Percentiles rank a stretch among this genome's conserved stretches.
phyloP scores from a whole-genome alignment of 2,329 filamentous ascomycete species.

The Ceratocystis alfenasii region DNA sequence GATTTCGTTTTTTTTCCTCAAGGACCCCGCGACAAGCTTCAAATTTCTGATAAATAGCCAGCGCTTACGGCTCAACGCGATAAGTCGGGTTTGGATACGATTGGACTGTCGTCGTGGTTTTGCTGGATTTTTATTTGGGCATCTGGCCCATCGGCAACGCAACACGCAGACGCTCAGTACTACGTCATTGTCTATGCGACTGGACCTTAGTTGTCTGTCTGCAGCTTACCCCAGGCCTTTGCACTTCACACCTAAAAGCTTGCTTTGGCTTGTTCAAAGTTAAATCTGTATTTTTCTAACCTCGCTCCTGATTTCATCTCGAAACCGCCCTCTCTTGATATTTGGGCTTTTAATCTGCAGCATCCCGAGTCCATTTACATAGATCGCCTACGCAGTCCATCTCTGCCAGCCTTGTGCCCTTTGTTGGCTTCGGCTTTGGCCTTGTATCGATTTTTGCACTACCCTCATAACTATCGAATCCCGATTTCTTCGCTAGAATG shows the following conservation, averaged over 20 bases:
- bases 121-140: not conserved
- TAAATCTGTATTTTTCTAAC: not conserved
- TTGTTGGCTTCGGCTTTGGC: conserved; percentile 7
- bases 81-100: not conserved
- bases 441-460: not conserved
- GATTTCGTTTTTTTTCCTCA: not conserved
- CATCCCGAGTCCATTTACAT: not conserved
- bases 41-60: not conserved
- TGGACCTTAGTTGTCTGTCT: not conserved
- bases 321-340: not conserved
- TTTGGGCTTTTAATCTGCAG: not conserved
- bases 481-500: not conserved
- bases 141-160: not conserved
- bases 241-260: not conserved
- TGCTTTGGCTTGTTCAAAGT: not conserved
- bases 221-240: not conserved
- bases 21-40: not conserved
- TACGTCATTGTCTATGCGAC: conserved; percentile 11
- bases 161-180: not conserved
- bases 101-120: not conserved
- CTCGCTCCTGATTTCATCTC: not conserved
- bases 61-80: not conserved
- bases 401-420: conserved; percentile 2
- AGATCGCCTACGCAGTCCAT: not conserved
- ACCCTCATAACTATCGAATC: not conserved